Evolutionary conservation across 2,329 filamentous ascomycete genomes (phyloP).

Genomic region (Apiospora saccharicola): DNA sequence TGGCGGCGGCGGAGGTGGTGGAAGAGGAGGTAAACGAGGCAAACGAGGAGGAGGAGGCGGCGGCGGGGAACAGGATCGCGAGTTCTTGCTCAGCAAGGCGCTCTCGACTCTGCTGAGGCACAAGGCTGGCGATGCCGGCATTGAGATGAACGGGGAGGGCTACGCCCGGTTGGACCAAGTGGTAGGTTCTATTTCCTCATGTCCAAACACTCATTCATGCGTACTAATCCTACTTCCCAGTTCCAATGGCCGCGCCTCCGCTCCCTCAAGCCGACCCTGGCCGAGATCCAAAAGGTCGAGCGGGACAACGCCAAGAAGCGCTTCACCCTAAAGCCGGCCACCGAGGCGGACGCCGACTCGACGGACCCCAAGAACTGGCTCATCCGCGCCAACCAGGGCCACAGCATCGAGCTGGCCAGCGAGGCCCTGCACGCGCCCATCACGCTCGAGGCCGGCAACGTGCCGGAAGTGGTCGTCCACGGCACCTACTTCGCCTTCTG

Average conservation of each 20-base stretch:
- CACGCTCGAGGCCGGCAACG: slow-evolving; percentile 60
- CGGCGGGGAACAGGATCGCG: slow-evolving; percentile 43
- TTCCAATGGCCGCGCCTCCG: slow-evolving; percentile 66
- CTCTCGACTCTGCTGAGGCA: slow-evolving; percentile 63
- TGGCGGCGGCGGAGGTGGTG: slow-evolving; percentile 39
- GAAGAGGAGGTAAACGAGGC: slow-evolving; percentile 38
- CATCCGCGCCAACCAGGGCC: slow-evolving; percentile 95
- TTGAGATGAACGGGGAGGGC: slow-evolving; percentile 65
- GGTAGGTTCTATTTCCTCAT: slow-evolving; percentile 51
- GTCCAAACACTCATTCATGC: not conserved
- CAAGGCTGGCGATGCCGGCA: slow-evolving; percentile 63
- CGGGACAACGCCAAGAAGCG: slow-evolving; percentile 86
- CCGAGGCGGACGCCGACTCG: slow-evolving; percentile 35
- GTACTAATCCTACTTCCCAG: slow-evolving; percentile 45
- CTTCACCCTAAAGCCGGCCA: slow-evolving; percentile 75
- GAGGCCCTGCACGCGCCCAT: slow-evolving; percentile 75
- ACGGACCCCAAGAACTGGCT: slow-evolving; percentile 72
- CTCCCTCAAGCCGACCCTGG: slow-evolving; percentile 75
- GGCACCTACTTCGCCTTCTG: slow-evolving; percentile 89
- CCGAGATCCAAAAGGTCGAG: slow-evolving; percentile 76
- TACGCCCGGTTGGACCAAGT: slow-evolving; percentile 65
- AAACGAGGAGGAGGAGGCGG: slow-evolving; percentile 43
- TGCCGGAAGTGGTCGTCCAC: slow-evolving; percentile 78
- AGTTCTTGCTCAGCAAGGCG: slow-evolving; percentile 58
- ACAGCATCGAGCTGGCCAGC: slow-evolving; percentile 80